Percentiles rank a stretch among this genome's conserved stretches.
Conservation (phyloP, 176 grass and related monocot species). For the Elymus sibiricus region DNA sequence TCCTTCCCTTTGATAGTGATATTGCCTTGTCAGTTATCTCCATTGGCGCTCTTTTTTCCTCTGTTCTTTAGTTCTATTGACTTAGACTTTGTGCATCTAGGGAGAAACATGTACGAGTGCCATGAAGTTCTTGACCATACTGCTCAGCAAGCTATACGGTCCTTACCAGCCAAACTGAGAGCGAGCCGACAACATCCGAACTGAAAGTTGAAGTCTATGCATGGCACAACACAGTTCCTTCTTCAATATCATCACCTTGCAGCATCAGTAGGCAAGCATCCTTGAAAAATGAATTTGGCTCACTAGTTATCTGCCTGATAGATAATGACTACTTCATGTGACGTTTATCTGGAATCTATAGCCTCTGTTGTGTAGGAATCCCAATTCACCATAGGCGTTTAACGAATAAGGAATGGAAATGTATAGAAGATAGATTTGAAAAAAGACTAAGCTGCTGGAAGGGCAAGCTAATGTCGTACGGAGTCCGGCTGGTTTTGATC, state of each 20-base stretch:
- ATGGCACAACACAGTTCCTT: conserved; percentile 62
- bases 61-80: neutral
- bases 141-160: conserved; percentile 45
- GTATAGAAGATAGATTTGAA: too few relatives aligned
- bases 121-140: conserved; percentile 79
- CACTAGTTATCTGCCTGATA: too few relatives aligned
- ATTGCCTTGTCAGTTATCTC: neutral
- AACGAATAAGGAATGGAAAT: too few relatives aligned
- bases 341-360: too few relatives aligned
- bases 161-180: conserved; percentile 36
- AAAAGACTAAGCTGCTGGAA: too few relatives aligned
- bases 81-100: conserved; percentile 75
- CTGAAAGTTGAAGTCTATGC: conserved; percentile 71
- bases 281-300: conserved; percentile 65
- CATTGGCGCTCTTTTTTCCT: too few relatives aligned
- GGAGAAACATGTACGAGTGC: conserved; percentile 83
- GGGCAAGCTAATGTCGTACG: too few relatives aligned
- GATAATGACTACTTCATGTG: too few relatives aligned
- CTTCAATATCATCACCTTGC: conserved; percentile 36
- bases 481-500: too few relatives aligned
- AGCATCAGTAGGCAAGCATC: neutral
- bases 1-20: neutral
- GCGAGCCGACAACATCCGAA: conserved; percentile 64
- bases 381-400: too few relatives aligned
- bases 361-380: too few relatives aligned